Percentiles rank a stretch among this genome's conserved stretches.
phyloP scores from a whole-genome alignment of 2,329 filamentous ascomycete species.

The Dendrostoma leiphaemia region DNA sequence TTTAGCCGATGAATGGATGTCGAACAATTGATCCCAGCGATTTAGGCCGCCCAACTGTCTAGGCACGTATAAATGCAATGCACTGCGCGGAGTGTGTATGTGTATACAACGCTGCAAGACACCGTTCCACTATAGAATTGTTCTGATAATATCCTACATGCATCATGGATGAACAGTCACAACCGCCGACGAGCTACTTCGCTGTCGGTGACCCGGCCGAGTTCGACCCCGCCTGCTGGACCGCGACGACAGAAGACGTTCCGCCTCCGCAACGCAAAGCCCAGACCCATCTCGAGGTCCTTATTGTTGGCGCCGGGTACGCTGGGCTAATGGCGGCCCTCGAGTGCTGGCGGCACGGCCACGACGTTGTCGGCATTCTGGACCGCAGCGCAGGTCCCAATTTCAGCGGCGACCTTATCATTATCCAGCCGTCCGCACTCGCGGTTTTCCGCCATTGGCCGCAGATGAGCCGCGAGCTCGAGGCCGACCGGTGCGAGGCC shows the following conservation, averaged over 20 bases:
- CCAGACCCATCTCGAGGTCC: background rate
- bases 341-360: background rate
- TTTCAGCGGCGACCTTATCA: background rate
- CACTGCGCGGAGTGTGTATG: too few species aligned
- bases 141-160: too few species aligned
- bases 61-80: too few species aligned
- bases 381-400: background rate
- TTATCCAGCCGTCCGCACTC: background rate
- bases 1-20: too few species aligned
- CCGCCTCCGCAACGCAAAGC: background rate
- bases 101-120: too few species aligned
- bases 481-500: background rate
- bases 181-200: too few species aligned
- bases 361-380: background rate
- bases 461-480: background rate
- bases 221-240: background rate
- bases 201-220: background rate
- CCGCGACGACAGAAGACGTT: too few species aligned
- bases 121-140: too few species aligned
- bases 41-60: too few species aligned
- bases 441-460: background rate
- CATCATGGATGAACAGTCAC: too few species aligned
- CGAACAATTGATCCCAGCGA: too few species aligned
- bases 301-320: background rate
- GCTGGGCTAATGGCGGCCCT: background rate